Percentiles rank a stretch among this genome's conserved stretches.
These are phyloP conservation scores for Auriscalpium microsporum DNA, from an alignment of 768 basidiomycete genomes.

Conservation along the genomic window DNA sequence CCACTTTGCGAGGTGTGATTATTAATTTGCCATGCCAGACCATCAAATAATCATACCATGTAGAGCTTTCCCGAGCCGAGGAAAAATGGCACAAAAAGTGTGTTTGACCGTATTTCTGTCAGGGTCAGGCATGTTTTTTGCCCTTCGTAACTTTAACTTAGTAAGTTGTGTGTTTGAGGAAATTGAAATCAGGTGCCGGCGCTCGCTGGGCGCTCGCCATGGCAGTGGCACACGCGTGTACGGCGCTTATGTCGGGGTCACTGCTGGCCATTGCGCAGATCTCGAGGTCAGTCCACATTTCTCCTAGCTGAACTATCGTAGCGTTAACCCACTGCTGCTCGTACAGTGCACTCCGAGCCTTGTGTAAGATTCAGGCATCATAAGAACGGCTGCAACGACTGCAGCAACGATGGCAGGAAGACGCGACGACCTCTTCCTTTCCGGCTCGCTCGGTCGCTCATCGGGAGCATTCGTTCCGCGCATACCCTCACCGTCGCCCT, in stretches of 20 bases:
- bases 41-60: too few species aligned
- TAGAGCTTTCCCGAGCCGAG: too few species aligned
- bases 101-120: too few species aligned
- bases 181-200: too few species aligned
- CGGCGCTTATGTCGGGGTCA: background rate
- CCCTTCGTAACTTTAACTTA: too few species aligned
- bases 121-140: too few species aligned
- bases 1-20: too few species aligned
- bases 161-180: too few species aligned
- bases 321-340: background rate
- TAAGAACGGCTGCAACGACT: too few species aligned
- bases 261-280: background rate
- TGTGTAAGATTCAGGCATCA: slow-evolving; percentile 6
- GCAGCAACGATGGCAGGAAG: slow-evolving; percentile 25
- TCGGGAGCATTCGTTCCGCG: slow-evolving; percentile 36
- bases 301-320: background rate
- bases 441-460: slow-evolving; percentile 46
- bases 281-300: background rate
- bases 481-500: slow-evolving; percentile 24
- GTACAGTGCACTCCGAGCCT: background rate
- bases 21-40: too few species aligned
- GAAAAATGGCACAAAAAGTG: too few species aligned
- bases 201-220: too few species aligned
- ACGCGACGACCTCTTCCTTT: slow-evolving; percentile 36
- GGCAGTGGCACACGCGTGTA: background rate